Percentiles rank a stretch among this genome's conserved stretches.
These are phyloP conservation scores for Cordyceps pruinosa DNA, from an alignment of 2,329 filamentous ascomycete species.

Conservation along the genomic window DNA sequence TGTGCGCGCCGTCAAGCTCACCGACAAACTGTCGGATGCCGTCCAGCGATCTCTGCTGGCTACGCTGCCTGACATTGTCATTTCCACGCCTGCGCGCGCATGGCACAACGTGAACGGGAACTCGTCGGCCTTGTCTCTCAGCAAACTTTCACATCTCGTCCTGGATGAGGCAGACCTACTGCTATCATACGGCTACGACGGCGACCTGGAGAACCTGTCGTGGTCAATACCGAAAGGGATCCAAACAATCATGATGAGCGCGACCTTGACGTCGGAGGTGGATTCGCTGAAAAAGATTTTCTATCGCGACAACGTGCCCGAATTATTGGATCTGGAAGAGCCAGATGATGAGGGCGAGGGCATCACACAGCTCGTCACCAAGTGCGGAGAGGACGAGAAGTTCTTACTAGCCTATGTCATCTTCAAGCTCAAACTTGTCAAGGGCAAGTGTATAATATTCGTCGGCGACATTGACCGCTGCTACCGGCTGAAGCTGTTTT, in stretches of 20 bases:
- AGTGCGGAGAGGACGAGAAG: conserved; percentile 95
- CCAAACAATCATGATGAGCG: conserved; percentile 90
- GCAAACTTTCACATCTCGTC: conserved; percentile 68
- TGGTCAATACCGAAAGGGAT: conserved; percentile 74
- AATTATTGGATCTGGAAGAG: conserved; percentile 74
- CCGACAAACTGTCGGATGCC: conserved; percentile 80
- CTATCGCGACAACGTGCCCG: conserved; percentile 61
- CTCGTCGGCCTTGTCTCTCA: conserved; percentile 55
- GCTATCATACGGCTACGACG: conserved; percentile 87
- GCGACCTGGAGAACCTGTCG: conserved; percentile 76
- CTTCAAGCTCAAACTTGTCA: conserved; percentile 89
- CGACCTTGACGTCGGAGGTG: conserved; percentile 82
- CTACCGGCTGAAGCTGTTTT: conserved; percentile 87
- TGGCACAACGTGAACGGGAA: conserved; percentile 69
- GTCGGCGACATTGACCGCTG: conserved; percentile 81
- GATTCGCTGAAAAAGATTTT: conserved; percentile 80
- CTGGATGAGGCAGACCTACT: conserved; percentile 94
- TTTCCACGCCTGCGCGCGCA: conserved; percentile 83
- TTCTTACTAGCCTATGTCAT: conserved; percentile 90
- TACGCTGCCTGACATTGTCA: conserved; percentile 79
- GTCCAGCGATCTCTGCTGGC: conserved; percentile 83
- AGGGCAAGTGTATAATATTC: conserved; percentile 70
- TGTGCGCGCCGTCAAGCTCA: conserved; percentile 75
- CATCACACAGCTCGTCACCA: conserved; percentile 82
- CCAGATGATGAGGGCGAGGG: conserved; percentile 68